A percentile compares a stretch with the other conserved stretches of the same genome.
phyloP scores from a whole-genome alignment of 176 grass and related monocot species.

The Ensete glaucum region DNA sequence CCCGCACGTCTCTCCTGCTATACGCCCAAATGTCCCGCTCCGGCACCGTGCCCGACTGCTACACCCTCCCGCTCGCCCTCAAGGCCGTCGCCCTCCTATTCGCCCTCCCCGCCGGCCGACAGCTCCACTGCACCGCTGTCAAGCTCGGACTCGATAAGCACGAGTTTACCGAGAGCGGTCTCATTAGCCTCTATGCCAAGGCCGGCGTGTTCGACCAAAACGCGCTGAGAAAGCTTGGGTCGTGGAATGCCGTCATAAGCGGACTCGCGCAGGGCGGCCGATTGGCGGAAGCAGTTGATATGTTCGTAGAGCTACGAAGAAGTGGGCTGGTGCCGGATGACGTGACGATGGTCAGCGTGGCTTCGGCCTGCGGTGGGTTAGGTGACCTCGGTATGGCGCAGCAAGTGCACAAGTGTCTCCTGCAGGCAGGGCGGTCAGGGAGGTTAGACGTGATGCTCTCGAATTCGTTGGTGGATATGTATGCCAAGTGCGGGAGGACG shows the following conservation, averaged over 20 bases:
- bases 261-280: conserved; percentile 22
- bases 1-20: conserved; percentile 15
- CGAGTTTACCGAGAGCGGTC: conserved; percentile 38
- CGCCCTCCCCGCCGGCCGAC: neutral
- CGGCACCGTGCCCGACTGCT: conserved; percentile 21
- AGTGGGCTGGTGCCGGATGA: conserved; percentile 19
- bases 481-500: conserved; percentile 33
- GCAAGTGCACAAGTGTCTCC: conserved; percentile 34
- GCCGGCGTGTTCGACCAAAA: conserved; percentile 28
- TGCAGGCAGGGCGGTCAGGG: conserved; percentile 22
- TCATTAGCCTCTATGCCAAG: conserved; percentile 27
- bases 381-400: conserved; percentile 26
- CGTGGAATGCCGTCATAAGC: conserved; percentile 35
- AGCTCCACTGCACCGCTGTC: conserved; percentile 30
- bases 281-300: conserved; percentile 6
- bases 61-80: conserved; percentile 35
- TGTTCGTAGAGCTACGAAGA: conserved; percentile 28
- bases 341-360: conserved; percentile 38
- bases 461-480: conserved; percentile 32
- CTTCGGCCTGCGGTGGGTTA: conserved; percentile 15
- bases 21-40: conserved; percentile 14
- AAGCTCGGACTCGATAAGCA: conserved; percentile 29
- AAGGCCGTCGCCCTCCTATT: conserved; percentile 20
- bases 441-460: conserved; percentile 28
- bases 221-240: conserved; percentile 18